Evolutionary conservation across 345 rosid species (phyloP).

Genomic region (Eucalyptus paniculata): DNA sequence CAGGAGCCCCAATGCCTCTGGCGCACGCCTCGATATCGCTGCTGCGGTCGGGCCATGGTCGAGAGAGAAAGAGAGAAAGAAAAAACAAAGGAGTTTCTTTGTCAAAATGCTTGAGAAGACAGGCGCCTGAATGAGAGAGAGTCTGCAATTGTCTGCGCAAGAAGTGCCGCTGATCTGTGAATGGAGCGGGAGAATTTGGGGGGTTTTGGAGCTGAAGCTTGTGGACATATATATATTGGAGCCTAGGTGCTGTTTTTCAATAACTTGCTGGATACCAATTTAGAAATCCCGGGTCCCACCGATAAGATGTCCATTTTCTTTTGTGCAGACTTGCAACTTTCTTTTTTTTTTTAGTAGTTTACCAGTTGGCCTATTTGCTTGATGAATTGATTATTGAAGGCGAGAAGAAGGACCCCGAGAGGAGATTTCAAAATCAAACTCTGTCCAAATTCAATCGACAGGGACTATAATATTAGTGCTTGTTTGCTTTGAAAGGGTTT

Average conservation of each 20-base stretch:
- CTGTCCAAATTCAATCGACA: not conserved
- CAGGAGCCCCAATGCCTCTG: constrained; percentile 99
- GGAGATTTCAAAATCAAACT: not conserved
- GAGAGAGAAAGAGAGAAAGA: not conserved
- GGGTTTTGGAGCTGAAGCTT: constrained; percentile 50
- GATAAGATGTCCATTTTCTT: not conserved
- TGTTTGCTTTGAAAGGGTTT: constrained; percentile 1
- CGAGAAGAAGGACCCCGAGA: not conserved
- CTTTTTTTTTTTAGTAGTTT: not conserved
- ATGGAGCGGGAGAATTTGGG: constrained; percentile 7
- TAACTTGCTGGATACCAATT: not conserved
- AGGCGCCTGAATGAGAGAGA: not conserved
- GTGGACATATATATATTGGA: not conserved
- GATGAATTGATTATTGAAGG: not conserved
- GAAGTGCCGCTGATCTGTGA: not conserved
- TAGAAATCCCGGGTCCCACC: not conserved
- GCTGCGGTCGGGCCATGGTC: constrained; percentile 88
- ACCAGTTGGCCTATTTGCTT: constrained; percentile 29
- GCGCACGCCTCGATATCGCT: constrained; percentile 89
- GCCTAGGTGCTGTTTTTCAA: not conserved
- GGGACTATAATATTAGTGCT: not conserved
- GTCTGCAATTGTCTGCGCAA: not conserved
- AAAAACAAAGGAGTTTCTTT: not conserved
- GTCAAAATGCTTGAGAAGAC: constrained; percentile 22
- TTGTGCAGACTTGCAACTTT: not conserved